Percentiles rank a stretch among this genome's conserved stretches.
phyloP scores from a whole-genome alignment of 2,329 filamentous ascomycete species.

The Diaporthe sp. region DNA sequence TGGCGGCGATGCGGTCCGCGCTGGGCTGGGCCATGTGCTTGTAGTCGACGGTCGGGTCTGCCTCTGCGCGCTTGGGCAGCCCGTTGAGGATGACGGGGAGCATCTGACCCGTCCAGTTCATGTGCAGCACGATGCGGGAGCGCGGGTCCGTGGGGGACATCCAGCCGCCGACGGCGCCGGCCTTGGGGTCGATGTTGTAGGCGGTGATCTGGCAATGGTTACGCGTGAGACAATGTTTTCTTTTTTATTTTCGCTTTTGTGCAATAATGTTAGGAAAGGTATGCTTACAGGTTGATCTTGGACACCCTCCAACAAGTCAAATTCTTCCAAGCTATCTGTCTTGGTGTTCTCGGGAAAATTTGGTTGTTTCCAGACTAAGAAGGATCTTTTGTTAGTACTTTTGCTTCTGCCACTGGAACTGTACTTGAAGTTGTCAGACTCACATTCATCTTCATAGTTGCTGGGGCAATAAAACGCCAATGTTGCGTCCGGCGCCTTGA shows the following conservation, averaged over 20 bases:
- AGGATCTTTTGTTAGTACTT: background rate
- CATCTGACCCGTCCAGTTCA: slow-evolving; percentile 53
- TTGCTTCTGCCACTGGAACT: background rate
- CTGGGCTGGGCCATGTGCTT: slow-evolving; percentile 33
- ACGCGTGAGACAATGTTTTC: background rate
- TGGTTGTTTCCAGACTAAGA: slow-evolving; percentile 28
- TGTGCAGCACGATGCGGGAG: slow-evolving; percentile 50
- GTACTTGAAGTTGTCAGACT: background rate
- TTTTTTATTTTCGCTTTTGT: background rate
- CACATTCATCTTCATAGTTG: slow-evolving; percentile 34
- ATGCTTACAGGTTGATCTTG: background rate
- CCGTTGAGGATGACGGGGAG: slow-evolving; percentile 40
- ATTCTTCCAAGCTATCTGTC: background rate
- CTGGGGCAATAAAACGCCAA: slow-evolving; percentile 53
- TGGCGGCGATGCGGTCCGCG: slow-evolving; percentile 33
- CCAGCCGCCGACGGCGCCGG: slow-evolving; percentile 59
- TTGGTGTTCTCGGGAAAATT: background rate
- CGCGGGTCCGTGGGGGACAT: slow-evolving; percentile 45
- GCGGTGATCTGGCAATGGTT: background rate
- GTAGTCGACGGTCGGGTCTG: slow-evolving; percentile 32
- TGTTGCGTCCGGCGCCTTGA: slow-evolving; percentile 52
- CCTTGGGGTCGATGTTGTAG: background rate
- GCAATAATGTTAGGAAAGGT: background rate
- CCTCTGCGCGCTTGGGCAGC: background rate
- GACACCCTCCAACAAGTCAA: slow-evolving; percentile 6